Conservation (phyloP, 2,329 filamentous ascomycete genomes). For the Alternaria brassicae region DNA sequence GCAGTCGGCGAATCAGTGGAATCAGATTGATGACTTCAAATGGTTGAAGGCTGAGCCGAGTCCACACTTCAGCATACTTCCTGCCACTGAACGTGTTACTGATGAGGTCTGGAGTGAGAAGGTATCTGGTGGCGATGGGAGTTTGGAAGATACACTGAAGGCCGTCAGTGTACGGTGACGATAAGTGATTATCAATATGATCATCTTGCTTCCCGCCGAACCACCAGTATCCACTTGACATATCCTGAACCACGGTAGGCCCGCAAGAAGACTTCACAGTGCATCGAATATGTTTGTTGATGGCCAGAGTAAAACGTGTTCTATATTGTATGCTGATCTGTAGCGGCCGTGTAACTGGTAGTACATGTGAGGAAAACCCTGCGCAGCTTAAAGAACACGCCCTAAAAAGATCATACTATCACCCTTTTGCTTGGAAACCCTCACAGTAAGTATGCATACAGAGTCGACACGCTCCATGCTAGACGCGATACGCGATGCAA, state of each 20-base stretch:
- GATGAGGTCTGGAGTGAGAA: slow-evolving; percentile 69
- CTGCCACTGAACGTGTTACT: slow-evolving; percentile 64
- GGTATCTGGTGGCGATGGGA: slow-evolving; percentile 51
- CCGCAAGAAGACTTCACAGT: background rate
- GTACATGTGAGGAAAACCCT: slow-evolving; percentile 39
- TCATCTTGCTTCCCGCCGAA: background rate
- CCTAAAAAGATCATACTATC: slow-evolving; percentile 29
- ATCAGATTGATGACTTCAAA: slow-evolving; percentile 95
- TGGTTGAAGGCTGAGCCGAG: slow-evolving; percentile 88
- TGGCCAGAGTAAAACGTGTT: slow-evolving; percentile 29
- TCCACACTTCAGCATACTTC: slow-evolving; percentile 83
- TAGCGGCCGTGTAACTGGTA: slow-evolving; percentile 38
- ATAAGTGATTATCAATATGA: background rate
- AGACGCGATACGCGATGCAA: slow-evolving; percentile 28
- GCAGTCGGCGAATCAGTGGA: slow-evolving; percentile 71
- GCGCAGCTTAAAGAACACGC: slow-evolving; percentile 32
- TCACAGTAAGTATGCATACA: slow-evolving; percentile 29
- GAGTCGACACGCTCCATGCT: slow-evolving; percentile 23
- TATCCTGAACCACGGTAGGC: background rate
- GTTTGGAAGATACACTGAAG: slow-evolving; percentile 26
- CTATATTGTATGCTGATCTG: slow-evolving; percentile 37
- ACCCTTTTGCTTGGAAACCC: slow-evolving; percentile 17
- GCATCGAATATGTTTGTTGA: slow-evolving; percentile 4
- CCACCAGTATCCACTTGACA: background rate
- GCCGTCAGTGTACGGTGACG: slow-evolving; percentile 9